Percentiles rank a stretch among this genome's conserved stretches.
Evolutionary conservation across 352 stramenopile genomes (phyloP).

Genomic region (Globisporangium nagaii): DNA sequence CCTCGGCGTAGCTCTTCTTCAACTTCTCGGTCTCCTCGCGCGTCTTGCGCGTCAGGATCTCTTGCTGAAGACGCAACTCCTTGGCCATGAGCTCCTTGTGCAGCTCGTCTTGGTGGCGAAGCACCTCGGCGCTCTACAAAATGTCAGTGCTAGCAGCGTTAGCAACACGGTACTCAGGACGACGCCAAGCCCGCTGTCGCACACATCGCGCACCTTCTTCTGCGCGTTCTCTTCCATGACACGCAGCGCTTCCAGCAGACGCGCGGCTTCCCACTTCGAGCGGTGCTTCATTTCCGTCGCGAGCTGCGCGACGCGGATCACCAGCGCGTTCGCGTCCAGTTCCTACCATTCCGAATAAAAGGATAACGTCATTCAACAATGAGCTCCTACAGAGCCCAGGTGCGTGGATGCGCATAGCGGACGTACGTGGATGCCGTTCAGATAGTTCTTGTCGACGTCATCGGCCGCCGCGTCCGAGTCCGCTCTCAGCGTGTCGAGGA

Average conservation of each 20-base stretch:
- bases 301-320: conserved; percentile 71
- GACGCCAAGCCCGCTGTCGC: background rate
- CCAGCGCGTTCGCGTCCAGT: conserved; percentile 60
- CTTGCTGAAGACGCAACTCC: conserved; percentile 69
- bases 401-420: too few relatives aligned
- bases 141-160: background rate
- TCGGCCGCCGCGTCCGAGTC: conserved; percentile 48
- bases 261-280: conserved; percentile 79
- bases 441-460: conserved; percentile 73
- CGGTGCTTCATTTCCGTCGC: conserved; percentile 86
- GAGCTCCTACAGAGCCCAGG: too few relatives aligned
- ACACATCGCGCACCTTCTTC: conserved; percentile 37
- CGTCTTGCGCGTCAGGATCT: conserved; percentile 51
- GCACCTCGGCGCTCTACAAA: conserved; percentile 40
- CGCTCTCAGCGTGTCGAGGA: conserved; percentile 52
- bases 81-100: conserved; percentile 76
- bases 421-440: conserved; percentile 60
- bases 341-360: conserved; percentile 24
- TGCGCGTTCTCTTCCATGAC: conserved; percentile 77
- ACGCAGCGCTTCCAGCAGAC: conserved; percentile 61
- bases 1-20: conserved; percentile 61
- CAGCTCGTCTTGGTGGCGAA: conserved; percentile 55
- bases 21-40: conserved; percentile 56
- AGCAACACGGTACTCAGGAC: too few relatives aligned
- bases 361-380: background rate